A percentile compares a stretch with the other conserved stretches of the same genome.
phyloP scores from a whole-genome alignment of 2,329 filamentous ascomycete species.

The Colletotrichum magnum region DNA sequence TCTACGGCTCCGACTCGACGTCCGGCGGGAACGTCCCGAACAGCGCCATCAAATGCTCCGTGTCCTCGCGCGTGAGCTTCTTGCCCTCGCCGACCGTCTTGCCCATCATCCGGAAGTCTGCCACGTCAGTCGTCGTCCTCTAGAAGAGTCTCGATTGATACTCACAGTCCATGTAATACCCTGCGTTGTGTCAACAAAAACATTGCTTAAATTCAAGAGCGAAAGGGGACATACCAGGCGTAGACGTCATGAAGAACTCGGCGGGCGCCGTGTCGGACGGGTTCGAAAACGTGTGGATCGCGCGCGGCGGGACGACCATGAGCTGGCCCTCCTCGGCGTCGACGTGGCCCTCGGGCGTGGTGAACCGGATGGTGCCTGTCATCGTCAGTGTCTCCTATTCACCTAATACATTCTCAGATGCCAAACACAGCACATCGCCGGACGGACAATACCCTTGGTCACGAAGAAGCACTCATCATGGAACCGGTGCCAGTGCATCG shows the following conservation, averaged over 20 bases:
- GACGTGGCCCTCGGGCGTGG: slow-evolving; percentile 50
- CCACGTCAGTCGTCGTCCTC: slow-evolving; percentile 10
- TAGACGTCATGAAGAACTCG: slow-evolving; percentile 55
- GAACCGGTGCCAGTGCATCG: slow-evolving; percentile 56
- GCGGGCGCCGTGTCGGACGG: slow-evolving; percentile 49
- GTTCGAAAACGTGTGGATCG: slow-evolving; percentile 53
- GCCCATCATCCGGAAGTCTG: slow-evolving; percentile 53
- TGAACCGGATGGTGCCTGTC: slow-evolving; percentile 49
- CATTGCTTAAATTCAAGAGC: background rate
- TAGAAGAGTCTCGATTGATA: background rate
- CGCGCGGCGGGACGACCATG: slow-evolving; percentile 53
- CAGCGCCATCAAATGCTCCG: slow-evolving; percentile 52
- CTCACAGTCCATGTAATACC: slow-evolving; percentile 55
- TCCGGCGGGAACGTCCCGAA: slow-evolving; percentile 54
- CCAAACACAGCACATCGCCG: too few relatives aligned
- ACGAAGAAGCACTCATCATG: slow-evolving; percentile 55
- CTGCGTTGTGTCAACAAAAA: slow-evolving; percentile 40
- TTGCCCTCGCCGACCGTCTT: slow-evolving; percentile 47
- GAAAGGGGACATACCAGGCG: slow-evolving; percentile 45
- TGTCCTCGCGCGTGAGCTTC: slow-evolving; percentile 45
- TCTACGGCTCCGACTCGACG: slow-evolving; percentile 50
- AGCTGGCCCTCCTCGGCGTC: slow-evolving; percentile 49
- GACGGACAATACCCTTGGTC: slow-evolving; percentile 46
- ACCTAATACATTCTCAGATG: too few relatives aligned
- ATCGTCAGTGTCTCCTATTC: too few relatives aligned